Percentiles rank a stretch among this genome's conserved stretches.
Evolutionary conservation across 176 grass and related monocot genomes (phyloP).

Genomic region (Thinopyrum elongatum): DNA sequence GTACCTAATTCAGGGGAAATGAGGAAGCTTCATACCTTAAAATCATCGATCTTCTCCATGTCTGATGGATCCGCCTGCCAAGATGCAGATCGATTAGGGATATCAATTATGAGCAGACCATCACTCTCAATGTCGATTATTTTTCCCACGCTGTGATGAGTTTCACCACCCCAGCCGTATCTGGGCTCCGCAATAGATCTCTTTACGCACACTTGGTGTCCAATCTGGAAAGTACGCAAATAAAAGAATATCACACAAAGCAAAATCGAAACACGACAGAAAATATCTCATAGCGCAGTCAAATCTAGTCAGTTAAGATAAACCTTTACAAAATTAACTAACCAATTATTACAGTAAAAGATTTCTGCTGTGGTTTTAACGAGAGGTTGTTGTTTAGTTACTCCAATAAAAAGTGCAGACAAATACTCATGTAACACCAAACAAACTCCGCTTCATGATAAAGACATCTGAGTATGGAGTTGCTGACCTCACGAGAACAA

Average conservation of each 20-base stretch:
- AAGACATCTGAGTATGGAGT: constrained; percentile 5
- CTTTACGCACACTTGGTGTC: constrained; percentile 94
- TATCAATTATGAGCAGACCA: constrained; percentile 82
- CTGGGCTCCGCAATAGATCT: constrained; percentile 96
- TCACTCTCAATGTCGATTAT: constrained; percentile 85
- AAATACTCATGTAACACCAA: background rate
- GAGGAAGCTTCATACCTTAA: constrained; percentile 61
- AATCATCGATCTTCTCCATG: constrained; percentile 96
- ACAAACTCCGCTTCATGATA: background rate
- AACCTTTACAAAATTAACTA: background rate
- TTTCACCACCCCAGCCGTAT: constrained; percentile 98
- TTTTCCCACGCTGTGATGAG: constrained; percentile 98
- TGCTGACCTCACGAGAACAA: background rate
- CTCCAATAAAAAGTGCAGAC: constrained; percentile 4
- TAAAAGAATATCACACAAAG: constrained; percentile 24
- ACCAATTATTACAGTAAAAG: background rate
- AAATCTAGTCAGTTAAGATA: background rate
- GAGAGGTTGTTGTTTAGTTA: constrained; percentile 2
- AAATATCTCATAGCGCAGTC: background rate
- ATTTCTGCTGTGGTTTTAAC: background rate
- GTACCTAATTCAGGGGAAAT: background rate
- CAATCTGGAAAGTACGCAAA: constrained; percentile 64
- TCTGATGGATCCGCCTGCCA: constrained; percentile 99
- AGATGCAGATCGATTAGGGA: constrained; percentile 50
- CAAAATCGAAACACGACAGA: constrained; percentile 17